Evolutionary conservation across 1,284 basidiomycete genomes (phyloP), one percentile per base, ranked within the genome.

Genomic region (Cutaneotrichosporon dermatis): DNA sequence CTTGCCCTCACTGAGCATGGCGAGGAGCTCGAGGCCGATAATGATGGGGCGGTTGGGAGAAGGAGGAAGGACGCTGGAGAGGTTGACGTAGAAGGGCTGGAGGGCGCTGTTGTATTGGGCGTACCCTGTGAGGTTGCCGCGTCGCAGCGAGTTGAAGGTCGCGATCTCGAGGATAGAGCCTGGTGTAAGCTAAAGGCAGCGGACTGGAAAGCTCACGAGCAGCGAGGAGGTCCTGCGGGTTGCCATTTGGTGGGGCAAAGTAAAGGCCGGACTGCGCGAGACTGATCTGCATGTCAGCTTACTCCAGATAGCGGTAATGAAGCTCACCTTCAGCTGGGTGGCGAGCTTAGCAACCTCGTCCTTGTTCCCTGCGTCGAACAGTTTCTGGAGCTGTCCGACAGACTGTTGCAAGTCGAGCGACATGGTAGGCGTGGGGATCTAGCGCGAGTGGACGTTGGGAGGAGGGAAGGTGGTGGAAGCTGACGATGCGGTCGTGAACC

Each of bases 141-240:
- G 84, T 46, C 92, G 84, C 73, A 99, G 88, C 62, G 93, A 92
- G 81, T 89, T 89, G 80, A 96, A 89, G 13, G 94, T 91, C 50
- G 93, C 95, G 68, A 97, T 88, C 81, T 98, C 95, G 58, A 99
- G 86, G 55, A 97, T 90, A 64, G 96, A 91, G 64, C 95, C 89
- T 90, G 80, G 45, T 25, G 48, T 41, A 12, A 36, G 61, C 44
- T 35, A 41, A 2, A 25, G 3, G 3, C 25, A 2, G 41, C n/a
- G 44, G 11, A 36, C 5, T 43, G 12, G 15, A 11, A 33, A 9
- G 71, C 76, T 62, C 59, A 78, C 78, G 73, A 16, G 77, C 73
- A 40, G 72, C 71, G n/a, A 73, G 64, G 9, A 79, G 70, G 50
- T 79, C 74, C 37, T 74, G 65, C 2, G 70, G 63, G 46, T 74